phyloP scores from a whole-genome alignment of 495 filamentous ascomycete species.

The Tuber umbilicatum region DNA sequence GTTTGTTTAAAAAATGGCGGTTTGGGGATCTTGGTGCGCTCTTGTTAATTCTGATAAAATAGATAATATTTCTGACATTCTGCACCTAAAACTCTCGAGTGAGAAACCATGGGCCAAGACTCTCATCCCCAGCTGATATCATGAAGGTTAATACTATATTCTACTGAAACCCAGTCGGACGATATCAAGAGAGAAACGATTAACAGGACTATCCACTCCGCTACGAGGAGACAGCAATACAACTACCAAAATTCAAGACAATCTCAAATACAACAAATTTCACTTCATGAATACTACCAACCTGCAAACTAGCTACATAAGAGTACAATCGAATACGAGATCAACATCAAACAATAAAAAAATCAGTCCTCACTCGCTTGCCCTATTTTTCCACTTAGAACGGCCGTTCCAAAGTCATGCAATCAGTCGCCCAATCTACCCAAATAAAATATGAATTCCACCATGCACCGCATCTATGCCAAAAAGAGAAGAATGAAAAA shows the following conservation, averaged over 20 bases:
- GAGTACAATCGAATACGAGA: neutral
- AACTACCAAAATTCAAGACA: neutral
- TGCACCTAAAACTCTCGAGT: neutral
- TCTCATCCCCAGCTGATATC: neutral
- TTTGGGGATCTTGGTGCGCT: neutral
- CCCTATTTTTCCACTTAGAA: neutral
- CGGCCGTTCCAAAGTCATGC: neutral
- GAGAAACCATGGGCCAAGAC: neutral
- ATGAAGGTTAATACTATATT: too few species aligned
- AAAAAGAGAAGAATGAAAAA: neutral
- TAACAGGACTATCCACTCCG: neutral
- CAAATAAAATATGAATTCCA: neutral
- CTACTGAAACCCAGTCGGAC: neutral
- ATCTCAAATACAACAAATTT: neutral
- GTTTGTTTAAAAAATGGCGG: neutral
- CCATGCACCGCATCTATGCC: conserved; percentile 3
- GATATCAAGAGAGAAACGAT: neutral
- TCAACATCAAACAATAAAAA: neutral
- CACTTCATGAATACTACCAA: neutral
- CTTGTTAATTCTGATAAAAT: neutral
- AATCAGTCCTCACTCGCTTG: neutral
- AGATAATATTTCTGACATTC: neutral
- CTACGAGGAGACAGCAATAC: neutral
- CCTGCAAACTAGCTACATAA: neutral
- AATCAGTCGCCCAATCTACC: neutral